phyloP scores from a whole-genome alignment of 139 green algal genomes.

The Yamagishiella unicocca region DNA sequence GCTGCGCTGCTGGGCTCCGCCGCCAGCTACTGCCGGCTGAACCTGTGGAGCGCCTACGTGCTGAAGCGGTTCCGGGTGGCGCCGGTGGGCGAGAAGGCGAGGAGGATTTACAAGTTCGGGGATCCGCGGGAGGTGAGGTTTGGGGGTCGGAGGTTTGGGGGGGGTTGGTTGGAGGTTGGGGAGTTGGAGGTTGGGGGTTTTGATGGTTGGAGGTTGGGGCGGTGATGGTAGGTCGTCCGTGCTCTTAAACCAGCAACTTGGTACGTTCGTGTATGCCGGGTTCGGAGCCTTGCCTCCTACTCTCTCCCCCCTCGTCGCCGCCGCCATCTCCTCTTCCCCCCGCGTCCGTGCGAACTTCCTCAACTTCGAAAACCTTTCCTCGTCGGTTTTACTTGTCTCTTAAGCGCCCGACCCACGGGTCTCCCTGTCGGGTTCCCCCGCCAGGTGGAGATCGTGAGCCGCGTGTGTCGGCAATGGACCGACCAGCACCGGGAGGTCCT shows the following conservation, averaged over 20 bases:
- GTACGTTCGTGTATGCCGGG: neutral
- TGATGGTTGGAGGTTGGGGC: neutral
- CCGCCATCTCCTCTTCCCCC: neutral
- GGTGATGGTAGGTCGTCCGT: neutral
- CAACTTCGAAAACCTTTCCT: too few relatives aligned
- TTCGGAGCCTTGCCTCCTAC: neutral
- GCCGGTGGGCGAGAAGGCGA: slow-evolving; percentile 41
- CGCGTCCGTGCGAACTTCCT: too few relatives aligned
- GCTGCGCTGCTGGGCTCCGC: slow-evolving; percentile 28
- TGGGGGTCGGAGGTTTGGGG: neutral
- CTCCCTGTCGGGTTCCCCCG: too few relatives aligned
- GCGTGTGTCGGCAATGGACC: slow-evolving; percentile 56
- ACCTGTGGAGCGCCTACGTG: slow-evolving; percentile 40
- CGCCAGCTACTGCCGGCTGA: slow-evolving; percentile 20
- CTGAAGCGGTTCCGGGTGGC: slow-evolving; percentile 36
- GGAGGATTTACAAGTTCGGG: slow-evolving; percentile 60
- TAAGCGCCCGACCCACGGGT: too few relatives aligned
- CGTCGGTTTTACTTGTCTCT: too few relatives aligned
- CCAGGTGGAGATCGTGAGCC: slow-evolving; percentile 59
- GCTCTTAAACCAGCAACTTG: neutral
- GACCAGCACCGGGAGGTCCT: slow-evolving; percentile 57
- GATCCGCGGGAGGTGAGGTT: slow-evolving; percentile 59
- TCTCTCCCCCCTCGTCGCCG: neutral
- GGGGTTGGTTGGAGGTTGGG: neutral
- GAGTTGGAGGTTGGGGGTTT: neutral